A percentile compares a stretch with the other conserved stretches of the same genome.
Evolutionary conservation across 75 land plant genomes (phyloP).

Genomic region (Larix kaempferi): DNA sequence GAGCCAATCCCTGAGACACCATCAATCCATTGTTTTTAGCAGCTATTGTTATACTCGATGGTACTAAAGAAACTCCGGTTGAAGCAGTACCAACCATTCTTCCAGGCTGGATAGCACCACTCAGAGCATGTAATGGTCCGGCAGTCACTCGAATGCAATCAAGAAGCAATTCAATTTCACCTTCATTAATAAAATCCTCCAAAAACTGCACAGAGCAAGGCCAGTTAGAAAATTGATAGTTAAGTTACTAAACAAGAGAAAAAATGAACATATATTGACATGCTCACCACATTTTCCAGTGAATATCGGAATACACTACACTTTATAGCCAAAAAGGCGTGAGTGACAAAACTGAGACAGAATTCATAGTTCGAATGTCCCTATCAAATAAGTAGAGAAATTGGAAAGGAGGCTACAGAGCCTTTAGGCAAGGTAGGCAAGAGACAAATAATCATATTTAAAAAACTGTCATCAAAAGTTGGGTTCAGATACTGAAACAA

Average conservation of each 20-base stretch:
- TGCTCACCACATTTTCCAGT: no score
- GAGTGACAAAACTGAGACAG: no score
- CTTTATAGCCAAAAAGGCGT: no score
- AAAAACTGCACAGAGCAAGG: slow-evolving; percentile 67
- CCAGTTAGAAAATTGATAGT: background rate
- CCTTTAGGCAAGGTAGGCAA: no score
- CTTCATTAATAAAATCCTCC: slow-evolving; percentile 96
- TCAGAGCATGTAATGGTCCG: slow-evolving; percentile 95
- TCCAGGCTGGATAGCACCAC: slow-evolving; percentile 92
- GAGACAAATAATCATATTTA: no score
- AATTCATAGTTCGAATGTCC: no score
- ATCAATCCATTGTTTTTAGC: slow-evolving; percentile 27
- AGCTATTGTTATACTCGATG: slow-evolving; percentile 24
- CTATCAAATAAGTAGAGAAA: no score
- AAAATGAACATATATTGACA: background rate
- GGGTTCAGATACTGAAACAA: no score
- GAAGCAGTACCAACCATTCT: slow-evolving; percentile 65
- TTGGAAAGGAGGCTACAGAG: no score
- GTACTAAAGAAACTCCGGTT: slow-evolving; percentile 27
- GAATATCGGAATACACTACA: no score
- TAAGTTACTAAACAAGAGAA: background rate
- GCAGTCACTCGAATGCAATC: slow-evolving; percentile 95
- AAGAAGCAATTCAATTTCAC: slow-evolving; percentile 82
- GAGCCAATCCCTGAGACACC: slow-evolving; percentile 41
- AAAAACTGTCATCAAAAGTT: no score